These are phyloP conservation scores for Crithidia sp. DNA, from an alignment of 208 protist genomes.

Conservation along the genomic window DNA sequence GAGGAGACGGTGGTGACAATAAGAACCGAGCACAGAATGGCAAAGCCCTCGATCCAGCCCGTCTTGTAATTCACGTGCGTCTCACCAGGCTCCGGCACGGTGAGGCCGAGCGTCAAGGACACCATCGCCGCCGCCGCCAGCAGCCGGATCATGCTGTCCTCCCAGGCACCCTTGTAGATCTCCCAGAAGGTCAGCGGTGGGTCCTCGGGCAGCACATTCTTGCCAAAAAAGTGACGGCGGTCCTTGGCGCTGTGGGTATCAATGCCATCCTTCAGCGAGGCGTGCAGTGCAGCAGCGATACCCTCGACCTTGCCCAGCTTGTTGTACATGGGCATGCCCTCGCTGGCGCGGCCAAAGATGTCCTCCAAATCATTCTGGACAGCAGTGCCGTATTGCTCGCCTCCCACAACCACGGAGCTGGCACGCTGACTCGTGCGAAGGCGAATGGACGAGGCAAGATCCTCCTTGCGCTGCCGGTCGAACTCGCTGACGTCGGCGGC, in stretches of 20 bases:
- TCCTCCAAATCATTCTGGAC: slow-evolving; percentile 53
- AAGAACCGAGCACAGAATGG: slow-evolving; percentile 96
- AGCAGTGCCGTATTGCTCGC: slow-evolving; percentile 34
- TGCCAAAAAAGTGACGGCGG: slow-evolving; percentile 57
- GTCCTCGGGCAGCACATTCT: slow-evolving; percentile 79
- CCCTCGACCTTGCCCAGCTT: slow-evolving; percentile 64
- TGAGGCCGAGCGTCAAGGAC: slow-evolving; percentile 79
- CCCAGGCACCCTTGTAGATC: slow-evolving; percentile 80
- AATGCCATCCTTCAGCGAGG: slow-evolving; percentile 48
- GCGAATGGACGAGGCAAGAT: slow-evolving; percentile 39
- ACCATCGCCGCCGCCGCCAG: slow-evolving; percentile 66
- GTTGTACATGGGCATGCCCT: slow-evolving; percentile 60
- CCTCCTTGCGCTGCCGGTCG: slow-evolving; percentile 29
- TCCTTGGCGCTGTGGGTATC: slow-evolving; percentile 30
- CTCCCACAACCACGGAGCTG: slow-evolving; percentile 12
- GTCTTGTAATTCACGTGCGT: slow-evolving; percentile 71
- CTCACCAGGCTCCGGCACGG: slow-evolving; percentile 71
- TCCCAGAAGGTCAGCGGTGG: slow-evolving; percentile 80
- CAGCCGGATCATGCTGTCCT: slow-evolving; percentile 84
- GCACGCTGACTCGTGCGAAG: slow-evolving; percentile 12
- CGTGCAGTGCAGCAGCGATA: slow-evolving; percentile 50
- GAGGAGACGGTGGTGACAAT: slow-evolving; percentile 94
- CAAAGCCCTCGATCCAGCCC: slow-evolving; percentile 96
- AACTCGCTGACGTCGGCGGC: slow-evolving; percentile 31
- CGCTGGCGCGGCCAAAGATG: slow-evolving; percentile 62